Evolutionary conservation across 1,139 yeast species (phyloP), one percentile per base, ranked within the genome.

Genomic region (Suhomyces ambrosiae): DNA sequence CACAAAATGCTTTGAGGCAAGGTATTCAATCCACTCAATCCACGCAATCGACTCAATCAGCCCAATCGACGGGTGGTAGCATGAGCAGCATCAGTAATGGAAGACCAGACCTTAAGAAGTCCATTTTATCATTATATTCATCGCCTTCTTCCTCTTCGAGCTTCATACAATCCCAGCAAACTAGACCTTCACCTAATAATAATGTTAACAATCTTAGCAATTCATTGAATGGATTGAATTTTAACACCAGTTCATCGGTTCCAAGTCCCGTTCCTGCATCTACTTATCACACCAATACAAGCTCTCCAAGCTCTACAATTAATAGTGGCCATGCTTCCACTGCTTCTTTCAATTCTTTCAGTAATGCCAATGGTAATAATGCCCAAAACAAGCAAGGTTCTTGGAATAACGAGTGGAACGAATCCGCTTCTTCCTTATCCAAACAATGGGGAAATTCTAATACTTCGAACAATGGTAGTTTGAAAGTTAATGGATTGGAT

Each of bases 111-210:
- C 74, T 92, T 59, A 92, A 92, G 57, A 87, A 87, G 63, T 86
- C 96, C 1, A 92, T 92, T 45, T 67, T 92, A 44, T 88, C 97
- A 14, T 73, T 92, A 41, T 92, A 92, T 58, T 84, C 97, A 2
- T 76, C 86, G 2, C 87, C 92, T 10, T 63, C 73, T 2, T 60
- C 71, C 1, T 63, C 73, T 1, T 56, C 66, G 17, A 61, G 70
- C 32, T 63, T 65, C 40, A 41, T 58, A 23, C 66, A 61, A 37
- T 64, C 58, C 11, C 61, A 48, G 35, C 43, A 40, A 25, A 27
- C 31, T 25, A 32, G 33, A 17, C 15, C 30, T 10, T 30, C 43
- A 37, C 18, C 22, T 31, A 27, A 23, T 38, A 32, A 21, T 47
- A 38, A 32, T 21, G 47, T 48, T 16, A 54, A 58, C 34, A 56